These are phyloP conservation scores for Hanseniaspora opuntiae DNA, from an alignment of 805 yeast species.

Conservation along the genomic window DNA sequence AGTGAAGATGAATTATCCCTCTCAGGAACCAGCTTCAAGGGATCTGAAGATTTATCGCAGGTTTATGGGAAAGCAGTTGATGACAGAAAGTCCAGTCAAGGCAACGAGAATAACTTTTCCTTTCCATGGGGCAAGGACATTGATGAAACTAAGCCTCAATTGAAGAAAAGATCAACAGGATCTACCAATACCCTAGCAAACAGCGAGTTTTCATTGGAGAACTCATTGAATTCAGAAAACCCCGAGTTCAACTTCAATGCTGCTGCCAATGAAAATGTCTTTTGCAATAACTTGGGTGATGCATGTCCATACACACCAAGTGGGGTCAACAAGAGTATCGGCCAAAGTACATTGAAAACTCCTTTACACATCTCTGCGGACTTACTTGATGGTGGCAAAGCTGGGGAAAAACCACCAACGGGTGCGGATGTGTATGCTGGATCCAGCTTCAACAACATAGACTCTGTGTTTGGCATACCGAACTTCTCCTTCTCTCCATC, in stretches of 20 bases:
- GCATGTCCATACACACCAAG: conserved; percentile 10
- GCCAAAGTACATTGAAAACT: not conserved
- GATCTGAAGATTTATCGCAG: not conserved
- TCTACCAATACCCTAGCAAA: not conserved
- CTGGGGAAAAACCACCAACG: not conserved
- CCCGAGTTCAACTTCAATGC: conserved; percentile 1
- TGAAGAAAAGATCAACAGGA: not conserved
- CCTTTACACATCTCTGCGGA: not conserved
- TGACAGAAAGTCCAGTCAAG: not conserved
- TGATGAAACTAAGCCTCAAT: conserved; percentile 1
- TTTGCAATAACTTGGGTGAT: conserved; percentile 3
- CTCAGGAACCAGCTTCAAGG: conserved; percentile 1
- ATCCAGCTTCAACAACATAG: not conserved
- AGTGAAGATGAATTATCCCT: not conserved
- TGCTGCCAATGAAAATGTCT: conserved; percentile 1
- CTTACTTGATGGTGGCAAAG: not conserved
- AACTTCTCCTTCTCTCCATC: conserved; percentile 9
- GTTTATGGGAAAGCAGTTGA: not conserved
- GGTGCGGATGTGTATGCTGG: not conserved
- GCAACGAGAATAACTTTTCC: not conserved
- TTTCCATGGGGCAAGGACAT: conserved; percentile 1
- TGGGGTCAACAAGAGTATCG: not conserved
- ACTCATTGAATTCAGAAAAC: not conserved
- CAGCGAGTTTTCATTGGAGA: not conserved
- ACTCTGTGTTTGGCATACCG: conserved; percentile 1